phyloP scores from a whole-genome alignment of 2,329 filamentous ascomycete species.

The Dactylellina cionopaga region DNA sequence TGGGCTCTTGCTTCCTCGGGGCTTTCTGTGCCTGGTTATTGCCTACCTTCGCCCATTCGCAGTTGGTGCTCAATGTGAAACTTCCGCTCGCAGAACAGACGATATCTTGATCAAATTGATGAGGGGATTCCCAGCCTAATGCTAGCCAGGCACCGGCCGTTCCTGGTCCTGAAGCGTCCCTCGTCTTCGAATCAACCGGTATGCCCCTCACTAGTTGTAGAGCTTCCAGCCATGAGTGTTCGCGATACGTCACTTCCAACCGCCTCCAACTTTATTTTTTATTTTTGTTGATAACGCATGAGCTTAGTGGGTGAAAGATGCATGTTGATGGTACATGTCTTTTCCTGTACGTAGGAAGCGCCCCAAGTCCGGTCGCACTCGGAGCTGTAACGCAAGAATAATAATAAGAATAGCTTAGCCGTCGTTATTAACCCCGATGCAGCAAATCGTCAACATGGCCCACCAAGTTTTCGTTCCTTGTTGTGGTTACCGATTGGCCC shows the following conservation, averaged over 20 bases:
- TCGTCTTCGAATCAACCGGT: no score
- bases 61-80: conserved; percentile 35
- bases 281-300: no score
- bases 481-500: conserved; percentile 25
- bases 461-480: not conserved
- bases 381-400: not conserved
- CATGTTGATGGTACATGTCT: no score
- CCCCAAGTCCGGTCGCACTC: conserved; percentile 24
- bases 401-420: not conserved
- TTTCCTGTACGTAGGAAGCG: no score
- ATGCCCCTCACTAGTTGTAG: no score
- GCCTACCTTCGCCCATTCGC: conserved; percentile 6
- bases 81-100: conserved; percentile 41
- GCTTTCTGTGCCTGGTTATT: no score
- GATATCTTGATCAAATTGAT: not conserved
- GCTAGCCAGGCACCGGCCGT: not conserved
- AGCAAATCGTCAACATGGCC: conserved; percentile 27
- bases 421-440: conserved; percentile 26
- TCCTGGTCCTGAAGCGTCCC: not conserved
- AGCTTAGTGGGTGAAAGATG: no score
- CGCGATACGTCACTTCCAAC: no score
- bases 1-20: no score
- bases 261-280: no score
- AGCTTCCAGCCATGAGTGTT: no score
- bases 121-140: not conserved